Evolutionary conservation across 495 filamentous ascomycete genomes (phyloP), one percentile per base, ranked within the genome.

Genomic region (Aspergillus mulundensis): DNA sequence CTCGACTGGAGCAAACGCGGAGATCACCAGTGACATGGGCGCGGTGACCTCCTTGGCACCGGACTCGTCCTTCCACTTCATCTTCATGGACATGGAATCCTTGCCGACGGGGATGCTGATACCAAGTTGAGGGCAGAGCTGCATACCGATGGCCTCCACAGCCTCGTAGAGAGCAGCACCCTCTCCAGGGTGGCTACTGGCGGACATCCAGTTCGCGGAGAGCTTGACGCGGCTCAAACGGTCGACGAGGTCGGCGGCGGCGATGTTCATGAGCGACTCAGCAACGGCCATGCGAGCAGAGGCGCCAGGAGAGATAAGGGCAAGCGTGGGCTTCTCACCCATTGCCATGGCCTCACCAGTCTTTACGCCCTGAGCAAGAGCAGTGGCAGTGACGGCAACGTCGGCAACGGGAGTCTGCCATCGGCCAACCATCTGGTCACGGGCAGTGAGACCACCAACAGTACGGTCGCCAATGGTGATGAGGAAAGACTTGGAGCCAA

Each of bases 121-220:
- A 18, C 90, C 90, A 34, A 97, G 79, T 63, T 86, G 82, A 19
- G 89, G 89, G 65, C 85, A 88, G 6, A 96, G 74, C n/a, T 93
- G 88, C 76, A 96, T 83, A 44, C 89, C 90, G 60, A 96, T 91
- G 6, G 94, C 92, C 67, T 95, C 84, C 28, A 97, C 94, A 28
- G 90, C 94, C 70, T 96, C 92, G 56, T 96, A 98, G 41, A 98
- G 80, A 32, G 87, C 92, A 50, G 94, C 95, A 34, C 89, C 94
- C 70, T 98, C 94, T 46, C 95, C 94, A 14, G 89, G 87, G 69
- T 96, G 92, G 65, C 85, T 93, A 55, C 90, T 89, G 8, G 94
- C 91, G 1, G 91, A 90, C 95, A 97, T 98, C 94, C 94, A 98
- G 72, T 98, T 97, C 11, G 95, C 94, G 2, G 91, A 96, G 14